Evolutionary conservation across 2,329 filamentous ascomycete species (phyloP), one percentile per base, ranked within the genome.

Genomic region (Cytospora paraplurivora): DNA sequence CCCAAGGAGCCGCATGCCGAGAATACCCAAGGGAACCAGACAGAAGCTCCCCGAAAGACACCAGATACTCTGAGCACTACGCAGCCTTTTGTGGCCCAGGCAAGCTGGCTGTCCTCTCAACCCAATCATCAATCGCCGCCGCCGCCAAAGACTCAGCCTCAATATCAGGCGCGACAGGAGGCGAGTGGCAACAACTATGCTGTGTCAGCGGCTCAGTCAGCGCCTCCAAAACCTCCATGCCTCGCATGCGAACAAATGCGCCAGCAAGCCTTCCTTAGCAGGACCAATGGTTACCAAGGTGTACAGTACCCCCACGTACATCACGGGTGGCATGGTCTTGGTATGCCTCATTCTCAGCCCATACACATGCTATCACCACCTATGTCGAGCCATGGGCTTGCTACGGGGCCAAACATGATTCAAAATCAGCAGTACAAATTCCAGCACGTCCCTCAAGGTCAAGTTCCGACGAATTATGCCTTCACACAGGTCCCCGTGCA

Each of bases 171-270:
- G 33, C 51, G 56, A 11, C 32, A 19, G 5, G 34, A 47, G 1
- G 32, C 19, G n/a, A 38, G 4, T 32, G 47, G 38, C 50, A 57
- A 34, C 51, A 56, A 41, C 15, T 38, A 54, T 38, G 41, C 27
- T 3, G 19, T 37, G 10, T 13, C 57, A 15, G 21, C 10, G 15
- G 19, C 59, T 57, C 62, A 66, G 8, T 37, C 63, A 47, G 59
- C 63, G 32, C 33, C 63, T 8, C 57, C 68, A n/a, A 74, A 72
- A 51, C 69, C 69, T 12, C 69, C 71, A 27, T 76, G 74, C 47
- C 69, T 71, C 19, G 58, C 71, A 5, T 76, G 74, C 52, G 62
- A 67, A 7, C 70, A 69, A 47, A 62, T 74, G 57, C 71, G 71
- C 55, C 72, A 74, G 35, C 73, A 72, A 38, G 69, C 68, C 41